phyloP scores from a whole-genome alignment of 2,329 filamentous ascomycete species.

The Fusarium fracticaudum region DNA sequence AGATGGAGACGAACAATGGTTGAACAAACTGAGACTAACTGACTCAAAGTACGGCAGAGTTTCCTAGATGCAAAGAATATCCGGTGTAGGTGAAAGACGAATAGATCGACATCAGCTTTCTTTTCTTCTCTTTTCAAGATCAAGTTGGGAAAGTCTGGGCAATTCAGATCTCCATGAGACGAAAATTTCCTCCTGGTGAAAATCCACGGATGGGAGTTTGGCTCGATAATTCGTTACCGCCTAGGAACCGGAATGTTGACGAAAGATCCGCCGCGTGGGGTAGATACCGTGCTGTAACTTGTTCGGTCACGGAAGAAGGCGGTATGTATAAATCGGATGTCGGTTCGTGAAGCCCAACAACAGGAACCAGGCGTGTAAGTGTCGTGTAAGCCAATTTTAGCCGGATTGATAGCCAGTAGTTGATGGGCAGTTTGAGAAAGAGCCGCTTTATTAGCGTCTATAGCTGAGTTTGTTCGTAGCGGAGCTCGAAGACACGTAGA shows the following conservation, averaged over 20 bases:
- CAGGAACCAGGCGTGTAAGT: constrained; percentile 22
- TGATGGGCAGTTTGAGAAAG: constrained; percentile 16
- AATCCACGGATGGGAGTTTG: constrained; percentile 32
- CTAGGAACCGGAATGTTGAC: constrained; percentile 35
- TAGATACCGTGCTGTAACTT: constrained; percentile 38
- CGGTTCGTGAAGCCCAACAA: constrained; percentile 13
- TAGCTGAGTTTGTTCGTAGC: constrained; percentile 7
- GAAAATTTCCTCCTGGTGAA: constrained; percentile 33
- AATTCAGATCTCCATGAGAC: constrained; percentile 36
- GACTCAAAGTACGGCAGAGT: constrained; percentile 12
- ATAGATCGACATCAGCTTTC: constrained; percentile 12
- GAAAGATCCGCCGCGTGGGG: constrained; percentile 41
- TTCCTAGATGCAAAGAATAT: constrained; percentile 1
- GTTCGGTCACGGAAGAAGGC: constrained; percentile 33
- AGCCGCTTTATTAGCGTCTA: constrained; percentile 28
- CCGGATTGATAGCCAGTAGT: constrained; percentile 11
- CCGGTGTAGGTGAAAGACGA: constrained; percentile 2
- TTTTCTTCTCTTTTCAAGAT: constrained; percentile 31
- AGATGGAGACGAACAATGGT: constrained; percentile 26
- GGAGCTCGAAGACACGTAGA: neutral
- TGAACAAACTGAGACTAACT: constrained; percentile 16
- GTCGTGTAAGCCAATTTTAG: constrained; percentile 39
- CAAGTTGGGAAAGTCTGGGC: constrained; percentile 14
- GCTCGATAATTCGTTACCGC: constrained; percentile 39
- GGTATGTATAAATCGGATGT: constrained; percentile 34